A percentile compares a stretch with the other conserved stretches of the same genome.
Conservation (phyloP, 306 rosid species). For the Albizia julibrissin region DNA sequence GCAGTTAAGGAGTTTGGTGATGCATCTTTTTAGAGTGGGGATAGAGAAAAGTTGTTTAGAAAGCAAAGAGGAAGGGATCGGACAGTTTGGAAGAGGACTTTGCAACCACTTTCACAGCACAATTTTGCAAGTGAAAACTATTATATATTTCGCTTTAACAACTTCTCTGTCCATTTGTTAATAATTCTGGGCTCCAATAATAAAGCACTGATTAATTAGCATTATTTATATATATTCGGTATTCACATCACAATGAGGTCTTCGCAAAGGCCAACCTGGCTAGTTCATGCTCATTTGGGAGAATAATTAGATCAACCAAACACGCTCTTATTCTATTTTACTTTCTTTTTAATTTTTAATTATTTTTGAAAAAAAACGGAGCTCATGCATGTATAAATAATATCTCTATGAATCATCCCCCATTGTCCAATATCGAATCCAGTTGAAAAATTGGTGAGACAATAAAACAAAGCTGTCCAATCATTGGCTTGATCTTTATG, state of each 20-base stretch:
- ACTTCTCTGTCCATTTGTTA: conserved; percentile 32
- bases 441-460: background rate
- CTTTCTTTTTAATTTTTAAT: no score
- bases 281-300: background rate
- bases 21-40: conserved; percentile 49
- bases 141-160: conserved; percentile 26
- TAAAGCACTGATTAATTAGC: conserved; percentile 2
- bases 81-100: conserved; percentile 73
- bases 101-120: conserved; percentile 80
- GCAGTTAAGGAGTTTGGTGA: conserved; percentile 40
- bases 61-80: conserved; percentile 47
- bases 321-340: background rate
- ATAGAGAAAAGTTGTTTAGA: conserved; percentile 32
- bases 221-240: background rate
- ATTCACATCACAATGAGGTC: background rate
- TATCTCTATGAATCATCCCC: background rate
- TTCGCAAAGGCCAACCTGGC: background rate
- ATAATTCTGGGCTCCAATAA: conserved; percentile 13
- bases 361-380: no score
- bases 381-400: background rate
- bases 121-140: conserved; percentile 45
- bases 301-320: background rate
- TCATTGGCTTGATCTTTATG: background rate
- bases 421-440: background rate
- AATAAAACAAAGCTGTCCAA: background rate